Evolutionary conservation across 2,329 filamentous ascomycete species (phyloP), one percentile per base, ranked within the genome.

Genomic region (Colletotrichum cuscutae): DNA sequence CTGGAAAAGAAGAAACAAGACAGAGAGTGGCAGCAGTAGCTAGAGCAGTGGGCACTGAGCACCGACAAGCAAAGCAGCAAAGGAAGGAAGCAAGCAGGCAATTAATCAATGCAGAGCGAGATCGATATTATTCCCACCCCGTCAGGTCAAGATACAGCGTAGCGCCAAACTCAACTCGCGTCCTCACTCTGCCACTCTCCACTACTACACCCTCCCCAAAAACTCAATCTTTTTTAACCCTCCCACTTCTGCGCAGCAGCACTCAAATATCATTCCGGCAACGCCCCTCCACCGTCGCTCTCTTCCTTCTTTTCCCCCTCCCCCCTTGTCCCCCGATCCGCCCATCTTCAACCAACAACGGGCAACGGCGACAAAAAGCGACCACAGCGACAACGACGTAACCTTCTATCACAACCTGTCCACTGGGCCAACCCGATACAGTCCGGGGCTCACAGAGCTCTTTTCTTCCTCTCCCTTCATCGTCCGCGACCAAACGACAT

Each of bases 151-250:
- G 61, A 65, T 46, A 26, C 15, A 53, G 37, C 28, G n/a, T 57
- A 71, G 65, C 53, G 69, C 69, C 64, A 32, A 69, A 56, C 65
- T 37, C 69, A 72, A 59, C 46, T 68, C 54, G 60, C 61, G 46
- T 68, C 52, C 11, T 62, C 46, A 22, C 19, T 56, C 52, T 24
- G 42, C 22, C 42, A 53, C 49, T 22, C 60, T 64, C 60, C 32
- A 30, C 54, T 60, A 46, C 56, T 28, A 19, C 42, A 15, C 59
- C 54, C 35, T 37, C 42, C 46, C 52, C 65, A 28, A 58, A 66
- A 71, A 71, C 56, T 67, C 58, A 54, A 54, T 58, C 37, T 58
- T 59, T 24, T 28, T 37, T 57, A 46, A 42, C 52, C 28, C 13
- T 52, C 15, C 57, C n/a, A 49, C 46, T 22, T 42, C 56, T 11